phyloP scores from a whole-genome alignment of 2,329 filamentous ascomycete species.

The Phaeosphaeria sp. region DNA sequence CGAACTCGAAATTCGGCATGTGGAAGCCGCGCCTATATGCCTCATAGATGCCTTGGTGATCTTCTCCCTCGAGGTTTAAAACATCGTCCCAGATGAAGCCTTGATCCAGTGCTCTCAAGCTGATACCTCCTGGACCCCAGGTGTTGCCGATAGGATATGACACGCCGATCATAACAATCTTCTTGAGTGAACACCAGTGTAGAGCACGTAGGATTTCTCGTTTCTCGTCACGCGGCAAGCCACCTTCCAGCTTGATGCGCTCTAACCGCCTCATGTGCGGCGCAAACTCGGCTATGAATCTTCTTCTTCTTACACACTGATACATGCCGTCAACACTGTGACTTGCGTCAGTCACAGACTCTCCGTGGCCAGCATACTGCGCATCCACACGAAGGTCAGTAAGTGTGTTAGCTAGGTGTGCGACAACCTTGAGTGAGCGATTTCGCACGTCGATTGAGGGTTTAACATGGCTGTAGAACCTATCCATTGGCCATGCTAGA shows the following conservation, averaged over 20 bases:
- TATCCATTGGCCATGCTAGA: constrained; percentile 55
- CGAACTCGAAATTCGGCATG: constrained; percentile 37
- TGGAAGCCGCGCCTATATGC: constrained; percentile 30
- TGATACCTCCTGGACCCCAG: constrained; percentile 49
- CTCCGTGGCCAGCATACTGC: constrained; percentile 36
- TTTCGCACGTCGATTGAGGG: constrained; percentile 29
- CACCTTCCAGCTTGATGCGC: constrained; percentile 56
- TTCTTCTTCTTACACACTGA: constrained; percentile 37
- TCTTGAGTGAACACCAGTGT: constrained; percentile 50
- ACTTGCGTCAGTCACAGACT: constrained; percentile 39
- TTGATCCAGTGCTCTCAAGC: constrained; percentile 39
- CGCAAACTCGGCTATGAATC: constrained; percentile 54
- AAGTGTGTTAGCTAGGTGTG: constrained; percentile 49
- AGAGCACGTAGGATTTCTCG: constrained; percentile 54
- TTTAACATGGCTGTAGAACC: constrained; percentile 49
- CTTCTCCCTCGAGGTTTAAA: constrained; percentile 39
- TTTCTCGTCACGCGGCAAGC: constrained; percentile 56
- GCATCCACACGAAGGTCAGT: constrained; percentile 53
- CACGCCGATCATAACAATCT: constrained; percentile 56
- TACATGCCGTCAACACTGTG: constrained; percentile 19
- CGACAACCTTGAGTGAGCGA: constrained; percentile 42
- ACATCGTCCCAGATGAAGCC: constrained; percentile 25
- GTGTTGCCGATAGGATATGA: constrained; percentile 54
- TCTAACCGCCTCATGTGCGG: constrained; percentile 51
- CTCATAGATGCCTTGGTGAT: constrained; percentile 31